Base-by-base conservation (phyloP, 108 stramenopile genomes). In the Nannochloropsis gaditana region DNA sequence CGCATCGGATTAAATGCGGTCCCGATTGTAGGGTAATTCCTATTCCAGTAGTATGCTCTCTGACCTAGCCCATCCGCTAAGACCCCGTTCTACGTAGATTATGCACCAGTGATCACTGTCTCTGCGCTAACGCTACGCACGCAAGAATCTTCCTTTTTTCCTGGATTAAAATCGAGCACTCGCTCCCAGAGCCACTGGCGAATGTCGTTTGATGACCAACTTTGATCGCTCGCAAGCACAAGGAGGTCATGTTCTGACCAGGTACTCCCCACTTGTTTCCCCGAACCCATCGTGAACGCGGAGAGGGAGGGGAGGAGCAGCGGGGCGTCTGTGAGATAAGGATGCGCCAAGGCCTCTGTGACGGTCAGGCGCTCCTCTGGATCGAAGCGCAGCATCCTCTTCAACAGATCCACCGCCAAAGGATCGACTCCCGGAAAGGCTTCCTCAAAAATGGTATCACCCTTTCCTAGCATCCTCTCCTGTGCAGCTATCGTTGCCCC, bases 351-450 rank as follows among this genome's bases (percentile, higher is more conserved):
- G 21, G 99, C 98, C 47, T 96, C 92, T 5, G 91, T 89, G 4
- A 96, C 96, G 17, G 92, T 92, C 43, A 99, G 94, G 82, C 99
- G 93, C 43, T 92, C 80, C 80, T 79, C 85, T 19, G 99, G 99
- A 92, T 98, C 93, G 82, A 97, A 87, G 17, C 93, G 90, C 9
- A 99, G 92, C 84, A 99, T 90, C 82, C 90, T 93, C 42, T 86
- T 47, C 73, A 99, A 86, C 19, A 99, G 91, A 87, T 96, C 95
- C 86, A 95, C 94, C 42, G 97, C 98, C 81, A 50, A 50, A 15
- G 47, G 47, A 50, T 50, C 47, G 11, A 15, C 47, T 15, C 47
- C 47, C 47, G 31, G 31, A 31, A 31, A 31, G 31, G 31, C 31
- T 31, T 31, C 31, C 31, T 31, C 31, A 31, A 31, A 31, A 31